Percentiles rank a stretch among this genome's conserved stretches.
Conservation (phyloP, 257 asterid genomes). For the Solanum dulcamara region DNA sequence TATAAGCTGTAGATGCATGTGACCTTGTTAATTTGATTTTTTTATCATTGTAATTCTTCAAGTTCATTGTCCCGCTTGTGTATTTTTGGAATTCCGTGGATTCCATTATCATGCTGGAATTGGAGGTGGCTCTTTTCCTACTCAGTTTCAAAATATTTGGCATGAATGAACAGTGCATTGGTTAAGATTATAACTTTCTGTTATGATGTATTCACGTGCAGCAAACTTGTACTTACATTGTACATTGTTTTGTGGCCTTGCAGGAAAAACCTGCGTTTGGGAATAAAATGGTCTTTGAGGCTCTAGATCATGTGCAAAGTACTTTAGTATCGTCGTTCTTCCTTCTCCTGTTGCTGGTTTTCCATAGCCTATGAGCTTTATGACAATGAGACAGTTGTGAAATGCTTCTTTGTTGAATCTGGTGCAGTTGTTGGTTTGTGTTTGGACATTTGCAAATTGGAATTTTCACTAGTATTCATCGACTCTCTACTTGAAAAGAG, state of each 20-base stretch:
- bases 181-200: background rate
- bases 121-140: background rate
- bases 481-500: background rate
- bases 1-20: background rate
- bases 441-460: background rate
- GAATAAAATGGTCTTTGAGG: background rate
- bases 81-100: background rate
- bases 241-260: background rate
- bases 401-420: background rate
- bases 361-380: background rate
- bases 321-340: background rate
- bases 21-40: background rate
- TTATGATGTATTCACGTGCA: background rate
- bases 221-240: background rate
- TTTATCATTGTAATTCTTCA: background rate
- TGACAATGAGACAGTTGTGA: background rate
- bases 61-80: background rate
- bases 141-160: background rate
- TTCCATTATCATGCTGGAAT: background rate
- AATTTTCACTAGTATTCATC: background rate
- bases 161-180: background rate
- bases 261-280: background rate
- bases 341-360: background rate
- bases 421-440: background rate
- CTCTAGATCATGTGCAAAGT: background rate